Evolutionary conservation across 2,329 filamentous ascomycete species (phyloP).

Genomic region (Xylaria hypoxylon): DNA sequence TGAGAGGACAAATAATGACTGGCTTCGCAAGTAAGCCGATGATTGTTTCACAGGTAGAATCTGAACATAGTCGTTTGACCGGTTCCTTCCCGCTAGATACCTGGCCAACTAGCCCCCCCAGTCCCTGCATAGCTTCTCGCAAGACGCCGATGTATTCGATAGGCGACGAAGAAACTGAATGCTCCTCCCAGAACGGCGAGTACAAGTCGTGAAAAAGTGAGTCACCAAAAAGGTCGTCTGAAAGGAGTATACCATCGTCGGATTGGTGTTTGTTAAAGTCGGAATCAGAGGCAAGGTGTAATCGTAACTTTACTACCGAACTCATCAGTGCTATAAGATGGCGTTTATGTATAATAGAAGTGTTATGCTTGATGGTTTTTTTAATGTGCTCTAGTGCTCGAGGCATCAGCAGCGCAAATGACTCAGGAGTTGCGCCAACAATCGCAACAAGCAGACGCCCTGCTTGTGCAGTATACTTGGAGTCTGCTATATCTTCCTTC

Average conservation of each 20-base stretch:
- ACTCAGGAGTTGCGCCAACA: slow-evolving; percentile 59
- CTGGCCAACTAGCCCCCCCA: slow-evolving; percentile 47
- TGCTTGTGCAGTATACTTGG: slow-evolving; percentile 64
- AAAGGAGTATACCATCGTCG: slow-evolving; percentile 30
- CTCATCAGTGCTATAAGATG: slow-evolving; percentile 65
- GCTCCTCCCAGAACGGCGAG: slow-evolving; percentile 45
- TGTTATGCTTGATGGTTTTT: slow-evolving; percentile 63
- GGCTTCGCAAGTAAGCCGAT: slow-evolving; percentile 45
- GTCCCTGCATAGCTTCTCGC: slow-evolving; percentile 47
- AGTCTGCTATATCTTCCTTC: slow-evolving; percentile 64
- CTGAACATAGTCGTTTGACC: slow-evolving; percentile 45
- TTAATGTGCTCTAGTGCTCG: slow-evolving; percentile 61
- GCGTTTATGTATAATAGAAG: slow-evolving; percentile 62
- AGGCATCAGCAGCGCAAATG: slow-evolving; percentile 62
- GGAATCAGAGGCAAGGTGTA: slow-evolving; percentile 39
- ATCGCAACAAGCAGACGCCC: slow-evolving; percentile 65
- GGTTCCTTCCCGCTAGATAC: slow-evolving; percentile 37
- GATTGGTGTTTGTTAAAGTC: slow-evolving; percentile 28
- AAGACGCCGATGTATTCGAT: slow-evolving; percentile 44
- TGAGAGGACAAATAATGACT: slow-evolving; percentile 45
- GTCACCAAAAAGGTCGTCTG: slow-evolving; percentile 50
- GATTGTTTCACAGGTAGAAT: slow-evolving; percentile 45
- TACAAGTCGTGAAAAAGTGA: slow-evolving; percentile 47
- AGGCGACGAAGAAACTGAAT: slow-evolving; percentile 31
- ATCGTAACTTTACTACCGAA: slow-evolving; percentile 56